Evolutionary conservation across 2,329 filamentous ascomycete genomes (phyloP).

Genomic region (Elsinoe batatas): DNA sequence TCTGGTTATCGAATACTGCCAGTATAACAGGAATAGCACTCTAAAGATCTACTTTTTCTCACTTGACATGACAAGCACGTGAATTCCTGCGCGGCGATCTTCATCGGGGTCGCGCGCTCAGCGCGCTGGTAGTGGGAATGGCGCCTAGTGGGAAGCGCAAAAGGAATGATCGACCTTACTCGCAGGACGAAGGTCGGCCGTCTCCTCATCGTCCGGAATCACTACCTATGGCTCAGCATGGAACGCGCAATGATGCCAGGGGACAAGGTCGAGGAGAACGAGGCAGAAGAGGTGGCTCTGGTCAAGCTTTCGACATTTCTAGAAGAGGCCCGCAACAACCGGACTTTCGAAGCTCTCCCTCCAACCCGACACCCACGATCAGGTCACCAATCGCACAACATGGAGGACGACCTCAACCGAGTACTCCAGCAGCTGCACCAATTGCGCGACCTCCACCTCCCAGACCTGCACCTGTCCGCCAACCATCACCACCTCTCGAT

Average conservation of each 20-base stretch:
- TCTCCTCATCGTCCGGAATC: constrained; percentile 44
- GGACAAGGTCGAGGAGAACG: constrained; percentile 16
- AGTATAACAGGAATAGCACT: neutral
- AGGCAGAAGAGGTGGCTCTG: constrained; percentile 17
- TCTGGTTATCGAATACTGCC: neutral
- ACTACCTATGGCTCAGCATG: constrained; percentile 44
- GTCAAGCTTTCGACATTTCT: constrained; percentile 9
- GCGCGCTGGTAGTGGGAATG: constrained; percentile 33
- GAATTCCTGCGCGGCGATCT: neutral
- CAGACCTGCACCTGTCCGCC: constrained; percentile 14
- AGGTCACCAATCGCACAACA: constrained; percentile 1
- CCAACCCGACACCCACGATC: neutral
- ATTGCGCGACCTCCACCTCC: constrained; percentile 13
- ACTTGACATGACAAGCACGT: neutral
- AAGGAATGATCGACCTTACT: constrained; percentile 37
- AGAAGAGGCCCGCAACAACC: constrained; percentile 15
- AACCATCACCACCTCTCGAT: constrained; percentile 15
- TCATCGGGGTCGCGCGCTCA: neutral
- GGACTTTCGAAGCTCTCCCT: constrained; percentile 12
- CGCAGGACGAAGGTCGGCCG: constrained; percentile 36
- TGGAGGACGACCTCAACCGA: constrained; percentile 11
- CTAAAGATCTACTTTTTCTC: neutral
- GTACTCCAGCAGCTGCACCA: constrained; percentile 12
- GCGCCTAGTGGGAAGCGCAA: constrained; percentile 49
- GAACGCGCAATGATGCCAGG: constrained; percentile 26